Base-by-base conservation (phyloP, 2,329 filamentous ascomycete species). In the Botrytis pseudocinerea region DNA sequence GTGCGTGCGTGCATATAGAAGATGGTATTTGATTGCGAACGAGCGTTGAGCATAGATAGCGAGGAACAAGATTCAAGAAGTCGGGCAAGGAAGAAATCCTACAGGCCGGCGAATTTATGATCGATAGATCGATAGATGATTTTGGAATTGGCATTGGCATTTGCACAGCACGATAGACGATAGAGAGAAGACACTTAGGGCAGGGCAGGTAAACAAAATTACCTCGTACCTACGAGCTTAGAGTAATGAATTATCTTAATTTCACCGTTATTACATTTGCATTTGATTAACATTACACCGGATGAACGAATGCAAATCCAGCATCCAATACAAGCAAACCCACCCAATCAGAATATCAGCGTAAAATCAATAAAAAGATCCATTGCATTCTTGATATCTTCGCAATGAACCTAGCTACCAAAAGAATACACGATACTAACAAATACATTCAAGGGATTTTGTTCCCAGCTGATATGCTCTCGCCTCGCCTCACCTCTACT, bases 221-320 rank as follows among this genome's bases (percentile, higher is more conserved):
- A 22, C 8, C 32, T 4, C 25, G 12, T n/a, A 51, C 28, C 28
- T 51, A 38, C 6, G 28, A 32, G 32, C 16, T 51, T 51, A 65
- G 51, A 51, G 63, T 65, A 65, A 51, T 65, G 62, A 32, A 48
- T 48, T 48, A 48, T 5, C 20, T 51, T 51, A 66, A 66, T 51
- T 25, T 28, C 14, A 38, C 12, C 7, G 9, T 51, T 2, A 6
- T 51, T 4, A 14, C 4, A n/a, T 12, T 1, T n/a, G n/a, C 14
- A 20, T 5, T 28, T 9, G 2, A 28, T 2, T 28, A 7, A 18
- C n/a, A 9, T 32, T 14, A 28, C 14, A 57, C 14, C 6, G 14
- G 1, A 4, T 54, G 12, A 8, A 38, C 10, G 22, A 38, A 16
- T 38, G 3, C 7, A 38, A 18, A 4, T 18, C 22, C 20, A 12